A percentile compares a stretch with the other conserved stretches of the same genome.
Evolutionary conservation across 2,329 filamentous ascomycete genomes (phyloP).

Genomic region (Fusarium sambucinum): DNA sequence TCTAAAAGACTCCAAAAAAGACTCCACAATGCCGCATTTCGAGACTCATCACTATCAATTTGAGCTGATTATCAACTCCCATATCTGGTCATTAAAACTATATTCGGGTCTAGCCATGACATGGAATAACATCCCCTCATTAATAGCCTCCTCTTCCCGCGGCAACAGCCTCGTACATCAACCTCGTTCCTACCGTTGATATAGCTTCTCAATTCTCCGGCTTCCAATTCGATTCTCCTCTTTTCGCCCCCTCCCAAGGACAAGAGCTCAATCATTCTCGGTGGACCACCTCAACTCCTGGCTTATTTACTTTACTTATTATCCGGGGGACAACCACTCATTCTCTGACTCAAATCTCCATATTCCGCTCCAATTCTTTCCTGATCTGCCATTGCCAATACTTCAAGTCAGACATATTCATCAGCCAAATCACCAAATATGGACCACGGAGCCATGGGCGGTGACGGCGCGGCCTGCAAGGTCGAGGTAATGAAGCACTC

Average conservation of each 20-base stretch:
- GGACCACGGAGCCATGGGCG: conserved; percentile 36
- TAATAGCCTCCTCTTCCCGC: conserved; percentile 22
- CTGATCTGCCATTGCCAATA: conserved; percentile 4
- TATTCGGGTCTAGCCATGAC: conserved; percentile 2
- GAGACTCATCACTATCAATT: conserved; percentile 12
- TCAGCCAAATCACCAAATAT: conserved; percentile 11
- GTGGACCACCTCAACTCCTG: conserved; percentile 23
- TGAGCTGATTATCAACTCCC: conserved; percentile 8
- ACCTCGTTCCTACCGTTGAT: conserved; percentile 1
- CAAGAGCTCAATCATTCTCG: conserved; percentile 43
- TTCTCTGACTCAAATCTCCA: neutral
- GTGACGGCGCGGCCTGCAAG: conserved; percentile 48
- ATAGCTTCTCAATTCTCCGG: conserved; percentile 29
- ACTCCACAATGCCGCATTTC: conserved; percentile 19
- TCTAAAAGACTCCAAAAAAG: conserved; percentile 7
- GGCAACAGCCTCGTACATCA: conserved; percentile 4
- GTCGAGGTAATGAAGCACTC: conserved; percentile 47
- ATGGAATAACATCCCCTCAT: conserved; percentile 22
- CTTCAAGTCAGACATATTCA: conserved; percentile 1
- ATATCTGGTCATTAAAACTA: conserved; percentile 1
- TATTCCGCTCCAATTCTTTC: neutral
- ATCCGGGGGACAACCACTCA: conserved; percentile 13
- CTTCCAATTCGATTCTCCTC: neutral
- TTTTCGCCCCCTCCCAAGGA: neutral
- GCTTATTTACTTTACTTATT: conserved; percentile 20